Evolutionary conservation across 2,329 filamentous ascomycete species (phyloP), one percentile per base, ranked within the genome.

Genomic region (Xylaria multiplex): DNA sequence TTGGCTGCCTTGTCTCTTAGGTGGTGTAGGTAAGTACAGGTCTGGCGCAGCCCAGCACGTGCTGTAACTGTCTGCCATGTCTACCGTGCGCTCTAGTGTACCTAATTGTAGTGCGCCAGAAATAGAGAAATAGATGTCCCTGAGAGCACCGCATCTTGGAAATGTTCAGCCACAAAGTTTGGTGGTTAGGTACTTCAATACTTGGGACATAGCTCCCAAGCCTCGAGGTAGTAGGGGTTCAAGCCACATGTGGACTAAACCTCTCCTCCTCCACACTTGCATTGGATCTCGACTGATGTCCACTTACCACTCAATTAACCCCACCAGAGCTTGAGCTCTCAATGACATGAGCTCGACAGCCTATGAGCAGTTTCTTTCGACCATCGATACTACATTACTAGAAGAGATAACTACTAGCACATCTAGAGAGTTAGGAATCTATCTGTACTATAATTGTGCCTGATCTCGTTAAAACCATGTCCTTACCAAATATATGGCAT

Each of bases 401-500:
- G 3, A 30, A 27, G n/a, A 27, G 19, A 1, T 2, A 11, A 48
- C n/a, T 27, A 62, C n/a, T 7, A n/a, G 54, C 3, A 3, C 6
- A 13, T 13, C 32, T 50, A 52, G 48, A 55, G n/a, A 54, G 32
- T 32, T 24, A 45, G 43, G 45, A 27, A 27, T 27, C 27, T 32
- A 40, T 14, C 53, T 55, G 53, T 27, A 14, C 24, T 24, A 32
- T 32, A 40, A 45, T 24, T 43, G 22, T 22, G n/a, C 32, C 19
- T 16, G 3, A 19, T 22, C 48, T 49, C 27, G 35, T 30, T 19
- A 16, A 24, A 19, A 55, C 32, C 30, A 86, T 85, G 82, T 81
- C 85, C 1, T 88, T 95, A 65, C 87, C 87, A 48, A 98, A 98
- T 76, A 79, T 91, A 35, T 98, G 95, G 81, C 89, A 92, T 69